A percentile compares a stretch with the other conserved stretches of the same genome.
These are phyloP conservation scores for Argentina anserina DNA, from an alignment of 306 rosid genomes.

Conservation along the genomic window DNA sequence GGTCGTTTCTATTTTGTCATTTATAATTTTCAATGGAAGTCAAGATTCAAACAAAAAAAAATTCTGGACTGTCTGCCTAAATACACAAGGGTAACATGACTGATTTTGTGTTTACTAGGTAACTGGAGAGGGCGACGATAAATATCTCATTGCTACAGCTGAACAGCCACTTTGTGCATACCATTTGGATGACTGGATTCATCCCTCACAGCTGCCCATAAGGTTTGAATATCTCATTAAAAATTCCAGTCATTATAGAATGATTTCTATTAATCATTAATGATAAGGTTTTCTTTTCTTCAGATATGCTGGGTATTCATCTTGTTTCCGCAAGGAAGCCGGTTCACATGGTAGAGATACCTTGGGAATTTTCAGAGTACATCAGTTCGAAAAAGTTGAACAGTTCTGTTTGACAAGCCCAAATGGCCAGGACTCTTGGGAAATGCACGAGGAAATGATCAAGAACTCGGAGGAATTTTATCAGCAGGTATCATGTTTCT, in stretches of 20 bases:
- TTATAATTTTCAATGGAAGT: not conserved
- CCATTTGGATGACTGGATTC: conserved; percentile 93
- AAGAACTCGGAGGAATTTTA: conserved; percentile 89
- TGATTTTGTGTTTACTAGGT: conserved; percentile 43
- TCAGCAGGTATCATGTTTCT: conserved; percentile 40
- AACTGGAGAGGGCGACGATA: conserved; percentile 99
- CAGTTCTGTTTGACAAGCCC: conserved; percentile 91
- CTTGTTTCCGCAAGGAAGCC: conserved; percentile 99
- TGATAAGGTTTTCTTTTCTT: not conserved
- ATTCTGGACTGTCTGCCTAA: not conserved
- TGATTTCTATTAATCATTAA: conserved; percentile 3
- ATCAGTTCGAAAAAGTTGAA: conserved; percentile 95
- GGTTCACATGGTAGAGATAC: conserved; percentile 99
- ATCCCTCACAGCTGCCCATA: conserved; percentile 80
- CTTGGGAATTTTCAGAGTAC: conserved; percentile 87
- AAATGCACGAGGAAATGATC: conserved; percentile 93
- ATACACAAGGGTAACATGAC: not conserved
- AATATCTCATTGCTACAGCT: conserved; percentile 93
- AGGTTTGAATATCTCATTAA: conserved; percentile 43
- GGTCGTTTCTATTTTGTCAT: not conserved
- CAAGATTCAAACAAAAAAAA: not conserved
- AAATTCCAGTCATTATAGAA: conserved; percentile 4
- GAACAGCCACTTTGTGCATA: conserved; percentile 95
- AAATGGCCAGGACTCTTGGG: conserved; percentile 79
- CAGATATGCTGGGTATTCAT: conserved; percentile 92